Evolutionary conservation across 2,329 filamentous ascomycete species (phyloP), one percentile per base, ranked within the genome.

Genomic region (Fusarium humuli): DNA sequence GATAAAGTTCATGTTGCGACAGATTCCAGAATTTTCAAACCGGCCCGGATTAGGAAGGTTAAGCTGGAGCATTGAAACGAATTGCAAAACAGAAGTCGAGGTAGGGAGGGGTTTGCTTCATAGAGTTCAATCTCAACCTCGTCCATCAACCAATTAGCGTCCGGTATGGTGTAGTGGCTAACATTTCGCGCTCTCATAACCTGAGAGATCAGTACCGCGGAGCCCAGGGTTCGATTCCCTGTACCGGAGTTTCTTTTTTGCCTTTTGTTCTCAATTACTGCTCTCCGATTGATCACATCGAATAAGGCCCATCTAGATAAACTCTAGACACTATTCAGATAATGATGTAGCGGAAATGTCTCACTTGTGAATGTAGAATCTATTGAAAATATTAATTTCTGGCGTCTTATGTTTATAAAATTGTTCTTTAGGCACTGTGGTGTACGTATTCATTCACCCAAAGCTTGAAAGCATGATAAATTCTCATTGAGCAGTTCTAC

Each of bases 81-180:
- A 16, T 8, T 5, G 14, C 14, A 5, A 2, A 32, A 32, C 30
- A 6, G 6, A 30, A 30, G 29, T 25, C 10, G 10, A 29, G 10
- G 0, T 5, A 0, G 0, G 4, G 11, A 1, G 0, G 4, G 11
- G 1, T 8, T 4, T 46, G 20, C 13, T 13, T 9, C 5, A 23
- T 44, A 11, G 0, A 4, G 0, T 0, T 1, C 9, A 11, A 7
- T 0, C 1, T 3, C 4, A 23, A 5, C 0, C 1, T 23, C 5
- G 3, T n/a, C 1, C 12, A 2, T 23, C 8, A 50, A 18, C 53
- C 22, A 23, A 32, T 23, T 4, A 22, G 12, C 16, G 64, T 76
- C 75, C 75, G 75, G 75, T 77, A 77, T 77, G 75, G 75, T 77
- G 75, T 77, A 77, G 73, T 77, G 75, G 75, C 75, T 75, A 77